Evolutionary conservation across 768 basidiomycete species (phyloP), one percentile per base, ranked within the genome.

Genomic region (Artomyces pyxidatus): DNA sequence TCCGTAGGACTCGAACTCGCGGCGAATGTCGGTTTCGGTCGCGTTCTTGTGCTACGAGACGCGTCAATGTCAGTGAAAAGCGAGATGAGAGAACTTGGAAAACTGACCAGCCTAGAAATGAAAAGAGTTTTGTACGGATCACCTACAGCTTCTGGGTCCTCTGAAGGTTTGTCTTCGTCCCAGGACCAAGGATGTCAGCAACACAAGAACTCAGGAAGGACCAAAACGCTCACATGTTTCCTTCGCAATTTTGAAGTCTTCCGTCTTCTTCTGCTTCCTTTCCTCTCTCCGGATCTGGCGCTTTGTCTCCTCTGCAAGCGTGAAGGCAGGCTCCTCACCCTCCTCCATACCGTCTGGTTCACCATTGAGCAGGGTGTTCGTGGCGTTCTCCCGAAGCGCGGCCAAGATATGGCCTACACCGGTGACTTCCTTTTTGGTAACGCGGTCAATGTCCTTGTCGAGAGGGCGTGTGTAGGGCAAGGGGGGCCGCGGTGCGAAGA

Each of bases 91-190:
- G 16, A 44, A 47, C 7, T 12, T 17, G 47, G 16, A 27, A 40
- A 30, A 65, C 71, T 30, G 61, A 94, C 93, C 63, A 99, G 69
- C 57, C 93, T 84, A 28, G 94, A 87, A 54, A 98, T 92, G 67
- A 99, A 99, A 21, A 99, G 73, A 0, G 96, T 98, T 65, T 98
- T 98, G 72, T 97, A 99, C 3, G 96, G 96, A 62, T 99, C 96
- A 2, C 96, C 96, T 37, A 85, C 74, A 27, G 92, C 94, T 62
- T 95, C 83, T 11, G 84, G 48, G 60, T 99, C 94, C 47, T 95
- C 94, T 17, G 85, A 76, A 8, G 96, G 96, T 63, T 93, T 91
- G 69, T 94, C 95, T 97, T 59, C 26, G 54, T 16, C n/a, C 23
- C n/a, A n/a, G 19, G 46, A 54, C 56, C 46, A 32, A 35, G 6